Percentiles rank a stretch among this genome's conserved stretches.
phyloP scores from a whole-genome alignment of 1,139 yeast genomes.

The Pichia sp. region DNA sequence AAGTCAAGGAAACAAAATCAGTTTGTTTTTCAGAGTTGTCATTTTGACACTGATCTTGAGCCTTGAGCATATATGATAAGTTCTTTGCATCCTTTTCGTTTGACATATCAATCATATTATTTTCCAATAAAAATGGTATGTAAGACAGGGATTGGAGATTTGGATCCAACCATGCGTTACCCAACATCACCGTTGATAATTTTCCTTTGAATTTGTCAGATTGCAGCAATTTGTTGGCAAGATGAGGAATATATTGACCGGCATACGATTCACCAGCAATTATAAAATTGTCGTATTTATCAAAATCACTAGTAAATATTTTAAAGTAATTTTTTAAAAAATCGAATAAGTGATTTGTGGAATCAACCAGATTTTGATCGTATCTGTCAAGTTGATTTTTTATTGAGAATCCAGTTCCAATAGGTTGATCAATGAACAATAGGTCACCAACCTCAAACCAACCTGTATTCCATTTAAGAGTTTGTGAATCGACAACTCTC shows the following conservation, averaged over 20 bases:
- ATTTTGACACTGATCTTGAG: slow-evolving; percentile 59
- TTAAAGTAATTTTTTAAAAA: slow-evolving; percentile 63
- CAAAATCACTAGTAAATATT: slow-evolving; percentile 57
- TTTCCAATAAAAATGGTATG: slow-evolving; percentile 59
- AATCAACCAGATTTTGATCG: slow-evolving; percentile 50
- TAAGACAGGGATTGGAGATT: slow-evolving; percentile 75
- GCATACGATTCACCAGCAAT: slow-evolving; percentile 96
- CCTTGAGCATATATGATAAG: slow-evolving; percentile 34
- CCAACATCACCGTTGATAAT: slow-evolving; percentile 67
- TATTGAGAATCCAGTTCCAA: slow-evolving; percentile 85
- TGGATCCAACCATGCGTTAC: slow-evolving; percentile 97
- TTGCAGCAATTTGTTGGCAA: slow-evolving; percentile 47
- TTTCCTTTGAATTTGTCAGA: slow-evolving; percentile 26
- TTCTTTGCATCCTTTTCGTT: slow-evolving; percentile 25
- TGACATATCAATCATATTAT: slow-evolving; percentile 41
- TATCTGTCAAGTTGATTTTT: slow-evolving; percentile 42
- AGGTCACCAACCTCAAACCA: slow-evolving; percentile 81
- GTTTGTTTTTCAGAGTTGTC: slow-evolving; percentile 26
- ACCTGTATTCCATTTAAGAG: slow-evolving; percentile 45
- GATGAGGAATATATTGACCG: slow-evolving; percentile 91
- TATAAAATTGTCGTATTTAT: slow-evolving; percentile 52
- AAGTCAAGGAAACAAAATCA: slow-evolving; percentile 31
- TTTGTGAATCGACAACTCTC: slow-evolving; percentile 32
- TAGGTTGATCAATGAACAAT: slow-evolving; percentile 89
- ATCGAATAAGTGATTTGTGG: slow-evolving; percentile 50